A percentile compares a stretch with the other conserved stretches of the same genome.
phyloP scores from a whole-genome alignment of 2,329 filamentous ascomycete species.

The Scopulariopsis brevicaulis region DNA sequence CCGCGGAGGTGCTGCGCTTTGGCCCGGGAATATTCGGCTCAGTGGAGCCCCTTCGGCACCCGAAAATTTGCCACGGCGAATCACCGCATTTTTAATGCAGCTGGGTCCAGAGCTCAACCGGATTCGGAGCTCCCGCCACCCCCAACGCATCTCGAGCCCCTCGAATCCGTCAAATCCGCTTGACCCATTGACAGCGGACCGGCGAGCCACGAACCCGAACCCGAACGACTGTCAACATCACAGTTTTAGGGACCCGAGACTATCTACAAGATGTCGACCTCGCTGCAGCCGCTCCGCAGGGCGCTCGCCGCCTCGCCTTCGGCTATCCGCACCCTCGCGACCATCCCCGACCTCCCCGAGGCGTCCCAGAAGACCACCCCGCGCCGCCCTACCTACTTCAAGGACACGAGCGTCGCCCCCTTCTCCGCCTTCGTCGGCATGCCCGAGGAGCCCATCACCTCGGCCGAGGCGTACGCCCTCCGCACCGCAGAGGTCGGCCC shows the following conservation, averaged over 20 bases:
- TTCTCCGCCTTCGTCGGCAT: slow-evolving; percentile 47
- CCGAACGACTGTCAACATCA: neutral
- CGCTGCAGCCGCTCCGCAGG: slow-evolving; percentile 28
- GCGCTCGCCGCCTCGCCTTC: slow-evolving; percentile 21
- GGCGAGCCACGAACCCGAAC: neutral
- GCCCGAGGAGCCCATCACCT: slow-evolving; percentile 27
- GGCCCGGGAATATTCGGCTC: slow-evolving; percentile 1
- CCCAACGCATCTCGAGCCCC: neutral
- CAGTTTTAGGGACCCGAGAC: neutral
- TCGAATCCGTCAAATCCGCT: neutral
- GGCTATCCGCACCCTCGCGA: slow-evolving; percentile 30
- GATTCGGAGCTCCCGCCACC: neutral
- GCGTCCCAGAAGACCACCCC: slow-evolving; percentile 14
- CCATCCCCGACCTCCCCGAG: slow-evolving; percentile 22
- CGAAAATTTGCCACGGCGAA: slow-evolving; percentile 4
- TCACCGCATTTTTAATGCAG: neutral
- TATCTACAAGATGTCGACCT: slow-evolving; percentile 13
- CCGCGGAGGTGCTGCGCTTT: neutral
- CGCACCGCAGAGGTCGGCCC: slow-evolving; percentile 55
- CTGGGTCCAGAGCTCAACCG: neutral
- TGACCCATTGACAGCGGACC: neutral
- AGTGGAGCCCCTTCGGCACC: neutral
- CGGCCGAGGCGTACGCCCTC: slow-evolving; percentile 46
- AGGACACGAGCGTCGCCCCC: slow-evolving; percentile 42
- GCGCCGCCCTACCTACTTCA: slow-evolving; percentile 44